A percentile compares a stretch with the other conserved stretches of the same genome.
Conservation (phyloP, 192 early-diverging fungal species). For the Coemansia sp. region DNA sequence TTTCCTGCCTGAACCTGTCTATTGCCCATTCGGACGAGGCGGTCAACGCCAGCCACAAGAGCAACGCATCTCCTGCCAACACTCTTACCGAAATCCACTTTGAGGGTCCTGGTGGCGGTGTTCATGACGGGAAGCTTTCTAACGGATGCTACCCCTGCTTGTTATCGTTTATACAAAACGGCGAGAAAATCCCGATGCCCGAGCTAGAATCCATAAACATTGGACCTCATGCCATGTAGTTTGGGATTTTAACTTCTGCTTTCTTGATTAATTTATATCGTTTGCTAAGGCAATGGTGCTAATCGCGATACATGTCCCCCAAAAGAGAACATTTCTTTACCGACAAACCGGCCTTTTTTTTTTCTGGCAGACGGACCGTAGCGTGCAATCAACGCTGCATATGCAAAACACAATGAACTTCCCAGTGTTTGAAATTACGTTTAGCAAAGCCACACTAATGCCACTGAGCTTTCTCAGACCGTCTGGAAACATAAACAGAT, state of each 20-base stretch:
- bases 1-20: slow-evolving; percentile 44
- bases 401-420: too few relatives aligned
- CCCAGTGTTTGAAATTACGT: too few relatives aligned
- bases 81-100: slow-evolving; percentile 48
- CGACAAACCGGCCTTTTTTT: too few relatives aligned
- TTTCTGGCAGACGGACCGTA: too few relatives aligned
- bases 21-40: slow-evolving; percentile 35
- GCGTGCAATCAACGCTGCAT: too few relatives aligned
- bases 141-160: slow-evolving; percentile 39
- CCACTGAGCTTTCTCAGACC: too few relatives aligned
- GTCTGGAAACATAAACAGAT: too few relatives aligned
- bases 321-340: too few relatives aligned
- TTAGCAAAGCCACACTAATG: slow-evolving; percentile 3
- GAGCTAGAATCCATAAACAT: slow-evolving; percentile 45
- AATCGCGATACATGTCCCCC: too few relatives aligned
- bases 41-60: slow-evolving; percentile 1
- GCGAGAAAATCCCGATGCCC: slow-evolving; percentile 43
- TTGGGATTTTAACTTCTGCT: not conserved
- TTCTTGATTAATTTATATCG: not conserved
- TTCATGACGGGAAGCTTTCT: slow-evolving; percentile 2
- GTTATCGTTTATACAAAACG: slow-evolving; percentile 45
- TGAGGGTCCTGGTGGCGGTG: slow-evolving; percentile 15
- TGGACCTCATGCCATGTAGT: slow-evolving; percentile 32
- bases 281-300: too few relatives aligned
- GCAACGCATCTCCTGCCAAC: slow-evolving; percentile 41